Evolutionary conservation across 163 green algal species (phyloP).

Genomic region (Scenedesmus sp.): DNA sequence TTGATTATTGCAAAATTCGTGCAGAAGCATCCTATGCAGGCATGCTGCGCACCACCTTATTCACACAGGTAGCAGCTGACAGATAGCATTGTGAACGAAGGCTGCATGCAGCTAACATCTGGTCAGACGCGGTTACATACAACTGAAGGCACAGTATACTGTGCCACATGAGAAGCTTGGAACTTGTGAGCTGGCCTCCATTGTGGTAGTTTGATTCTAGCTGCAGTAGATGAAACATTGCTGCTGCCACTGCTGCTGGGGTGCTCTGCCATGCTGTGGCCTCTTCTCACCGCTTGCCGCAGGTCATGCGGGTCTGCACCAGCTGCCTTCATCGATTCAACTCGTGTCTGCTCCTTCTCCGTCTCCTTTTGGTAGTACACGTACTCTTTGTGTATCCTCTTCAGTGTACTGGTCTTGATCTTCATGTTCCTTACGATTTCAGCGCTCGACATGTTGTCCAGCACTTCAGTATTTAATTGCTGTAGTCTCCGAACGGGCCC

Average conservation of each 20-base stretch:
- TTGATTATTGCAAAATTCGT: not conserved
- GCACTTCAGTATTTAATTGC: not conserved
- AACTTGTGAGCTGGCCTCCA: too few species aligned
- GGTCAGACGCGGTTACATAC: too few species aligned
- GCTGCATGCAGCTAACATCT: not conserved
- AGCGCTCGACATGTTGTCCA: conserved; percentile 48
- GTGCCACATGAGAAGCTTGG: too few species aligned
- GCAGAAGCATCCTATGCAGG: not conserved
- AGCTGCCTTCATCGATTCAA: conserved; percentile 82
- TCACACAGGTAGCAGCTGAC: not conserved
- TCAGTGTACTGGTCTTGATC: conserved; percentile 87
- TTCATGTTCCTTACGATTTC: conserved; percentile 75
- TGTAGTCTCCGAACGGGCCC: not conserved
- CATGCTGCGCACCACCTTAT: not conserved
- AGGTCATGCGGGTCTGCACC: conserved; percentile 83
- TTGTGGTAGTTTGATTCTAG: too few species aligned
- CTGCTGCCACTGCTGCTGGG: not conserved
- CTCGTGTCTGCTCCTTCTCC: conserved; percentile 74
- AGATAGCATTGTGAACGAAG: not conserved
- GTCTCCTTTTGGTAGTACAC: conserved; percentile 88
- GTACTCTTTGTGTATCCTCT: conserved; percentile 89
- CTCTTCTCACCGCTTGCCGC: conserved; percentile 85
- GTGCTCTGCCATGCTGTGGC: not conserved
- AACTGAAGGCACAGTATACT: too few species aligned
- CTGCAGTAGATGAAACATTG: not conserved